Evolutionary conservation across 108 stramenopile species (phyloP).

Genomic region (Seminavis robusta): DNA sequence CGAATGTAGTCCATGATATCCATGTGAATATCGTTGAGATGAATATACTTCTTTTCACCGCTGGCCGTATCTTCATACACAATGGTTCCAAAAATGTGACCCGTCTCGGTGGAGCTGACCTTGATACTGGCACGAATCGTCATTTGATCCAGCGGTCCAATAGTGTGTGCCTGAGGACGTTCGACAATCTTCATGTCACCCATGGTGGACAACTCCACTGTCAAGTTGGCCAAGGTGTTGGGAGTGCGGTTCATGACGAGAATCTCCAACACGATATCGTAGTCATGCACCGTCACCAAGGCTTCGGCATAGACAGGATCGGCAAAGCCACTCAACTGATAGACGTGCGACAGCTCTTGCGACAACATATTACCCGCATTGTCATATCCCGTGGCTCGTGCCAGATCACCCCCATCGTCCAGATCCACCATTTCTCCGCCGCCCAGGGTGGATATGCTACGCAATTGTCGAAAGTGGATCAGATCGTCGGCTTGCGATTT

Average conservation of each 20-base stretch:
- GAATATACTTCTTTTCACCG: constrained; percentile 93
- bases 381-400: constrained; percentile 87
- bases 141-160: constrained; percentile 94
- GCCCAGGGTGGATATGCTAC: constrained; percentile 73
- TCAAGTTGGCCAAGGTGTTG: constrained; percentile 93
- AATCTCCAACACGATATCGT: constrained; percentile 98
- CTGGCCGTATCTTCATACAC: constrained; percentile 94
- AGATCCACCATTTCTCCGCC: constrained; percentile 97
- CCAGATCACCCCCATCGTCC: constrained; percentile 97
- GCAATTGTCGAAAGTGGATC: constrained; percentile 98
- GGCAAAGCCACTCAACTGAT: constrained; percentile 96
- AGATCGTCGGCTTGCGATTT: constrained; percentile 92
- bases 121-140: constrained; percentile 96
- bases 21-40: constrained; percentile 98
- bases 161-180: constrained; percentile 92
- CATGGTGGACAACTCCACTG: constrained; percentile 97
- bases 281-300: constrained; percentile 96
- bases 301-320: constrained; percentile 99
- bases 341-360: constrained; percentile 86
- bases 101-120: constrained; percentile 98
- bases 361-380: constrained; percentile 53
- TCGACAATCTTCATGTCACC: constrained; percentile 99
- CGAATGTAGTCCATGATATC: constrained; percentile 99
- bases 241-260: constrained; percentile 97
- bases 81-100: constrained; percentile 99